Evolutionary conservation across 2,329 filamentous ascomycete genomes (phyloP).

Genomic region (Calonectria naviculata): DNA sequence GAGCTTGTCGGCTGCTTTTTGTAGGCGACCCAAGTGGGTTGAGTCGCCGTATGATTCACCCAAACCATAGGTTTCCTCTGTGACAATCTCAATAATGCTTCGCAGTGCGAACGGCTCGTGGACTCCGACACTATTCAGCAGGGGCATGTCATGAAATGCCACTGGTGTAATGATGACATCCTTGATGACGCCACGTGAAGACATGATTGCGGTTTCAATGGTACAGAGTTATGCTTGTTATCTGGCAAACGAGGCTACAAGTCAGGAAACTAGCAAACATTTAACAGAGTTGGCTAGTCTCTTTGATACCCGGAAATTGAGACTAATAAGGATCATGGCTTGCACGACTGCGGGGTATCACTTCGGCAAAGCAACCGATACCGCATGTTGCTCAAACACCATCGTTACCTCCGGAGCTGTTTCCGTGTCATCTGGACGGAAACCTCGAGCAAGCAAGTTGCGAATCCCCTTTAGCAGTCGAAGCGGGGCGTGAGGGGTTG

Average conservation of each 20-base stretch:
- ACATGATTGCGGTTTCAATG: slow-evolving; percentile 33
- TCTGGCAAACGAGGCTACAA: neutral
- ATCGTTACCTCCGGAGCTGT: neutral
- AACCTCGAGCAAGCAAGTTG: neutral
- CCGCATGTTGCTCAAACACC: neutral
- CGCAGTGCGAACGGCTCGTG: slow-evolving; percentile 55
- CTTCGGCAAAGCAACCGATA: neutral
- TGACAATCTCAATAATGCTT: slow-evolving; percentile 53
- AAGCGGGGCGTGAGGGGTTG: slow-evolving; percentile 3
- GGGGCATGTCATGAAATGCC: slow-evolving; percentile 57
- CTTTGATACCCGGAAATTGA: neutral
- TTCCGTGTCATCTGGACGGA: slow-evolving; percentile 1
- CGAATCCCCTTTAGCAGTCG: neutral
- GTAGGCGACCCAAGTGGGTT: slow-evolving; percentile 48
- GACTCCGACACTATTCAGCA: slow-evolving; percentile 56
- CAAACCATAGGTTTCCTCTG: slow-evolving; percentile 48
- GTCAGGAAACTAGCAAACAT: neutral
- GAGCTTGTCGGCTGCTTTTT: slow-evolving; percentile 44
- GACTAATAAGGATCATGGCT: neutral
- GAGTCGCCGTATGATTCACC: slow-evolving; percentile 55
- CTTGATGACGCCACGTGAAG: slow-evolving; percentile 44
- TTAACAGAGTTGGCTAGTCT: neutral
- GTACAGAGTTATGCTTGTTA: neutral
- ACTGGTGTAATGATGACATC: slow-evolving; percentile 55
- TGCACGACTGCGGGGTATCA: neutral